Evolutionary conservation across 1,139 yeast genomes (phyloP), one percentile per base, ranked within the genome.

Genomic region (Pichia sp.): DNA sequence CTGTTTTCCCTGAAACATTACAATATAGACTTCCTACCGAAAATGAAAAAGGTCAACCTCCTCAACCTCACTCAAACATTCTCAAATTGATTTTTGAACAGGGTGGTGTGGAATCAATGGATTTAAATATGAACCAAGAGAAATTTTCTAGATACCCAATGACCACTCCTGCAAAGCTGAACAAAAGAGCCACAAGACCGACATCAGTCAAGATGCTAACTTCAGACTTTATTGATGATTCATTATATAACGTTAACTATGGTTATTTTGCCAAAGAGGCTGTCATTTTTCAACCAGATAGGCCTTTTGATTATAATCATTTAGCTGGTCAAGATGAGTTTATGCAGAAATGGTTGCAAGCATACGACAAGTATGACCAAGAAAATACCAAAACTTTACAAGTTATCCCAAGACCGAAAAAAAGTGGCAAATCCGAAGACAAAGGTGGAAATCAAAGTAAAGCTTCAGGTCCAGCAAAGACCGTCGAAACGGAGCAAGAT

Each of bases 231-330:
- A 89, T 89, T 56, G 96, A 89, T 62, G 96, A 89, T 67, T 85
- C 95, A 19, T 72, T 89, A 62, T 89, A 89, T 67, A 87, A 90
- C 67, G 90, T 95, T 0, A 66, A 77, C 59, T 90, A 89, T 66
- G 96, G 96, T 0, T 90, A 89, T 68, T 89, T 89, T 65, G 77
- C 90, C 1, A 80, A 82, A 64, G 85, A 87, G 64, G 93, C 86
- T 26, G 89, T 87, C 62, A 86, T 89, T 61, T 88, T 85, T 70
- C 90, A 75, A 68, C 80, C 81, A 0, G 80, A 76, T 29, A 70
- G 75, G 47, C 87, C 88, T 0, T 83, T 84, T 63, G 78, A 84
- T 50, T 88, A 84, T 66, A 74, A 76, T 45, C 72, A 79, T 47
- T 75, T 87, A 53, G 70, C 72, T 29, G 87, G 84, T 56, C 82